These are phyloP conservation scores for Vitis hybrid DNA, from an alignment of 177 flowering plant genomes.

Conservation along the genomic window DNA sequence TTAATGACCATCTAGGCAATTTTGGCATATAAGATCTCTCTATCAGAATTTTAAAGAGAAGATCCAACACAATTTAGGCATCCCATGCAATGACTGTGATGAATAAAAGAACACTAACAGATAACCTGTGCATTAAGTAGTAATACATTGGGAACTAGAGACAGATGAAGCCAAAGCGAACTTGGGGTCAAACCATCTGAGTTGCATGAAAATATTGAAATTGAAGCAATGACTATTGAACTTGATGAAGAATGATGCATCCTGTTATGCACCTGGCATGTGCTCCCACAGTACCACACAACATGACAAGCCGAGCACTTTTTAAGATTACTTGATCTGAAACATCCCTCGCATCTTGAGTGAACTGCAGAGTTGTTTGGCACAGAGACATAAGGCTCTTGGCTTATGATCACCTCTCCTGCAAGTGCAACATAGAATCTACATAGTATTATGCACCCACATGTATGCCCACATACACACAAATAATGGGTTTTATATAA, in stretches of 20 bases:
- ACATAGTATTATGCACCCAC: neutral
- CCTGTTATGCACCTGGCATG: constrained; percentile 68
- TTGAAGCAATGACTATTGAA: neutral
- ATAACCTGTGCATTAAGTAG: no score
- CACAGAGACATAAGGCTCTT: constrained; percentile 81
- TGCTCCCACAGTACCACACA: constrained; percentile 79
- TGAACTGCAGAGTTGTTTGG: constrained; percentile 46
- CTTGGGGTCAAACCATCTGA: neutral
- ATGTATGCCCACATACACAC: no score
- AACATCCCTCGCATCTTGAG: constrained; percentile 79
- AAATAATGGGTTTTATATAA: no score
- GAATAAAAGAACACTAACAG: no score
- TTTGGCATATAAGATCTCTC: no score
- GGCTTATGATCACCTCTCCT: constrained; percentile 83
- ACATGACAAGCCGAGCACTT: constrained; percentile 85
- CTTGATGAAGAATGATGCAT: neutral
- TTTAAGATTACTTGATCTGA: constrained; percentile 50
- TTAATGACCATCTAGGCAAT: no score
- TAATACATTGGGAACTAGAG: neutral
- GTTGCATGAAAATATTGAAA: neutral
- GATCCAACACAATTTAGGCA: neutral
- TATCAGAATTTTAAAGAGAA: no score
- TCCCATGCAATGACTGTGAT: neutral
- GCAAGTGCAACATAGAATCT: constrained; percentile 40
- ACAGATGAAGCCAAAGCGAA: neutral